Conservation (phyloP, 2,329 filamentous ascomycete genomes). For the Sporothrix variecibatus region DNA sequence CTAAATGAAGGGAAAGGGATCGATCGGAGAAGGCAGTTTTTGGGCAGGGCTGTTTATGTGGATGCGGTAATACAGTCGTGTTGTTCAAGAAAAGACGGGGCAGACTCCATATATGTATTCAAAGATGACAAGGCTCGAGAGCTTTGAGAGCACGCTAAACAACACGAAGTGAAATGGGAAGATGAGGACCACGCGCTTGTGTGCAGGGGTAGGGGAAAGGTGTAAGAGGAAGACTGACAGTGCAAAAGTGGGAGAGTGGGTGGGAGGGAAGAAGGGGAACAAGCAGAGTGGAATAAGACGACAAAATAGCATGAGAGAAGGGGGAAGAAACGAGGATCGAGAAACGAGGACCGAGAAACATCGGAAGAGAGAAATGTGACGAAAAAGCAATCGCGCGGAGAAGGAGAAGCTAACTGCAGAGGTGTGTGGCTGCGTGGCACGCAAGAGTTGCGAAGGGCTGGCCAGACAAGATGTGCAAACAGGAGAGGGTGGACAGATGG, state of each 20-base stretch:
- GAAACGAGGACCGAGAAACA: not conserved
- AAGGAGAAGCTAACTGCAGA: not conserved
- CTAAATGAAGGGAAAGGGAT: not conserved
- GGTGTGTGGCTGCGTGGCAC: conserved; percentile 10
- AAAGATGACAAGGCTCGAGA: not conserved
- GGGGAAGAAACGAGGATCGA: not conserved
- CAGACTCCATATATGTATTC: conserved; percentile 5
- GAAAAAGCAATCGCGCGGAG: not conserved
- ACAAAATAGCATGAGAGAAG: not conserved
- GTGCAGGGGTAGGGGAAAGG: not conserved
- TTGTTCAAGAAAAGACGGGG: conserved; percentile 11
- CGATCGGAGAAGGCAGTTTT: not conserved
- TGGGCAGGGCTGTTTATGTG: conserved; percentile 12
- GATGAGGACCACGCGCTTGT: conserved; percentile 1
- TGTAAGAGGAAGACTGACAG: not conserved
- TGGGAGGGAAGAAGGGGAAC: not conserved
- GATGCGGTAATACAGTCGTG: not conserved
- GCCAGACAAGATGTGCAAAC: not conserved
- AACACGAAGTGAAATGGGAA: not conserved
- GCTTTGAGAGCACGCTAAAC: not conserved
- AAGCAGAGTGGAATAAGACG: not conserved
- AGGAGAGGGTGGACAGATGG: conserved; percentile 5
- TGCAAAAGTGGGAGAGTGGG: not conserved
- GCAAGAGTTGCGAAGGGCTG: not conserved
- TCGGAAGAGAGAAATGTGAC: not conserved